Evolutionary conservation across 179 eudicot species (phyloP).

Genomic region (Vitellaria paradoxa): DNA sequence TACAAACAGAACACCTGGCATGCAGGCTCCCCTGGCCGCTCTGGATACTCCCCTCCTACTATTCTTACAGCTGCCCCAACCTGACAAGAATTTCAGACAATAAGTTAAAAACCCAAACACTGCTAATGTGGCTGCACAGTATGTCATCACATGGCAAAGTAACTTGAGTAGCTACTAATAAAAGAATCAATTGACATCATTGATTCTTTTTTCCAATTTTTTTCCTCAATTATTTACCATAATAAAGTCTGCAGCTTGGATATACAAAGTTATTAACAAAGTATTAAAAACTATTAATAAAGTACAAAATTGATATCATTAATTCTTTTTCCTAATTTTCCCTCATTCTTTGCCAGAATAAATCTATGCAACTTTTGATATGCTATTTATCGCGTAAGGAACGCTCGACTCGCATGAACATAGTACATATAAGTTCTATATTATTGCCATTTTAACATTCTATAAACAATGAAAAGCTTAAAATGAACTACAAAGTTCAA

Average conservation of each 20-base stretch:
- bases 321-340: not conserved
- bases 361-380: not conserved
- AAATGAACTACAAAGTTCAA: not conserved
- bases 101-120: not conserved
- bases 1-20: conserved; percentile 58
- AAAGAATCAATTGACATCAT: not conserved
- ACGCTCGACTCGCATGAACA: not conserved
- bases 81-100: conserved; percentile 12
- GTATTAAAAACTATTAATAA: not conserved
- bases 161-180: not conserved
- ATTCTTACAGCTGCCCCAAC: conserved; percentile 15
- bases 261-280: too few species aligned
- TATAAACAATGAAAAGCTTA: not conserved
- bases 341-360: not conserved
- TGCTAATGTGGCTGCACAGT: not conserved
- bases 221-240: not conserved
- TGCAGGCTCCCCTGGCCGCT: conserved; percentile 70
- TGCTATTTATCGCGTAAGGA: not conserved
- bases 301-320: not conserved
- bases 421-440: not conserved
- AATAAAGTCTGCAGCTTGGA: not conserved
- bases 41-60: conserved; percentile 49
- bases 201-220: not conserved
- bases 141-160: not conserved
- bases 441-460: not conserved